These are phyloP conservation scores for Eucalyptus tenuipes DNA, from an alignment of 345 rosid genomes.

Conservation along the genomic window DNA sequence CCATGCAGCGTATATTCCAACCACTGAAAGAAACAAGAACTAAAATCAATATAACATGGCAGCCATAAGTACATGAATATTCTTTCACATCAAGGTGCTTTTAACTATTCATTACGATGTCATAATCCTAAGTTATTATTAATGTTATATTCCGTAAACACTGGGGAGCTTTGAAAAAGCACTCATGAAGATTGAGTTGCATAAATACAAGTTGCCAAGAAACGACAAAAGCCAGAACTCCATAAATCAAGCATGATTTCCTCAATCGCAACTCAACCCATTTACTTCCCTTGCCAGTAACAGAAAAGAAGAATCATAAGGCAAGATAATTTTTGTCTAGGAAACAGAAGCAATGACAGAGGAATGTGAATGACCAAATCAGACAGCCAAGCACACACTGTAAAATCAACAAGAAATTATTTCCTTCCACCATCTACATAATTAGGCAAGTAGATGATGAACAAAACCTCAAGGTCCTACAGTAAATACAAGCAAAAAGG, in stretches of 20 bases:
- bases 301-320: neutral
- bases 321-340: neutral
- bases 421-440: neutral
- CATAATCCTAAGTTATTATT: neutral
- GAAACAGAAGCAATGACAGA: neutral
- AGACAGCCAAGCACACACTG: neutral
- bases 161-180: neutral
- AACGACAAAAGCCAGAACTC: neutral
- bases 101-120: neutral
- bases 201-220: neutral
- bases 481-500: neutral
- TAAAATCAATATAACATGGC: neutral
- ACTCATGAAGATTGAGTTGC: neutral
- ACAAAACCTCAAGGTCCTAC: neutral
- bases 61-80: neutral
- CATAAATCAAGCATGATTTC: neutral
- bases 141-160: neutral
- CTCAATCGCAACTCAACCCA: neutral
- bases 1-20: constrained; percentile 97
- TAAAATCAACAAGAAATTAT: neutral
- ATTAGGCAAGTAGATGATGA: neutral
- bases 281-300: neutral
- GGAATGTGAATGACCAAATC: neutral
- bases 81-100: neutral
- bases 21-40: constrained; percentile 39